Conservation (phyloP, 1,284 basidiomycete genomes). For the Pholiota adiposa region DNA sequence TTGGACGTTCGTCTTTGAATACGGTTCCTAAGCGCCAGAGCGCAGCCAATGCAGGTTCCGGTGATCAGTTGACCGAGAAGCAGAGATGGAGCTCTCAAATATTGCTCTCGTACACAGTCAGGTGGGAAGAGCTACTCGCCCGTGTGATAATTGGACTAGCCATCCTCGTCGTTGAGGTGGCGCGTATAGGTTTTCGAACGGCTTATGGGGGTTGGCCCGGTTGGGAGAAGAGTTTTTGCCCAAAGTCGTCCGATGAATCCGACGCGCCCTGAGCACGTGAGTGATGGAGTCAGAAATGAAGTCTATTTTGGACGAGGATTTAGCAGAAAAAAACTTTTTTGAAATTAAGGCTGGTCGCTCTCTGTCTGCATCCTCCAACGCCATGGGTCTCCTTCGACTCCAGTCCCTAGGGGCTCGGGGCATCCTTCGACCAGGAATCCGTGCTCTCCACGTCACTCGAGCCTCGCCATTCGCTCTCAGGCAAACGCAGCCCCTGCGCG, state of each 20-base stretch:
- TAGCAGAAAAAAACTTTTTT: conserved; percentile 21
- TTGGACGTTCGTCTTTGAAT: no score
- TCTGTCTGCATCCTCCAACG: conserved; percentile 22
- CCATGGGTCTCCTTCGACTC: conserved; percentile 45
- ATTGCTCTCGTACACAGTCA: conserved; percentile 4
- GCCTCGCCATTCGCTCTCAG: conserved; percentile 37
- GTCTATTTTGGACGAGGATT: conserved; percentile 29
- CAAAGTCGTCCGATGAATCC: neutral
- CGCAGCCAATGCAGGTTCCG: no score
- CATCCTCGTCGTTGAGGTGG: neutral
- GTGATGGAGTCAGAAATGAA: conserved; percentile 17
- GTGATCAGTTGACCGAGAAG: neutral
- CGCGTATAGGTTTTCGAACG: neutral
- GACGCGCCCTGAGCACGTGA: conserved; percentile 18
- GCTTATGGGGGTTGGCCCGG: neutral
- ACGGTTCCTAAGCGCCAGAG: no score
- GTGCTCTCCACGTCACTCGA: conserved; percentile 37
- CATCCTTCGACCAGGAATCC: conserved; percentile 30
- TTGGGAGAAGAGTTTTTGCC: neutral
- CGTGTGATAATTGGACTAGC: neutral
- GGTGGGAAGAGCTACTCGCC: neutral
- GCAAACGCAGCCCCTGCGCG: conserved; percentile 52
- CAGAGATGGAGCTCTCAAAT: neutral
- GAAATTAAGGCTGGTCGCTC: conserved; percentile 8
- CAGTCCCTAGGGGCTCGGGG: conserved; percentile 37